Evolutionary conservation across 1,284 basidiomycete genomes (phyloP), one percentile per base, ranked within the genome.

Genomic region (Apiotrichum domesticum): DNA sequence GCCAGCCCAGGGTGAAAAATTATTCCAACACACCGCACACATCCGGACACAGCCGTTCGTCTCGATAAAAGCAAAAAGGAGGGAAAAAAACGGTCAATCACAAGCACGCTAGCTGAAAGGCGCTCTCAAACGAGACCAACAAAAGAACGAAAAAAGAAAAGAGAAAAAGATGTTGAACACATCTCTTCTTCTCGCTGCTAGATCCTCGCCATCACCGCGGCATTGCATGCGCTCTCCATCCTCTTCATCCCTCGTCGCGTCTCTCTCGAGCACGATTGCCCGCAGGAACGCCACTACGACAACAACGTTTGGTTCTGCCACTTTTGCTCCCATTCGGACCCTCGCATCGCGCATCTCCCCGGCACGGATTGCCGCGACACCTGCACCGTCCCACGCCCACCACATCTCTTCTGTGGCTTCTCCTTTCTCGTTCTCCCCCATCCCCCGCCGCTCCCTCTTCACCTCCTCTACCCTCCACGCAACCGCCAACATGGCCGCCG

Each of bases 401-500:
- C 3, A 40, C 52, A 3, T 54, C 52, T 8, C 43, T 35, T 35
- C 37, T 34, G 21, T 21, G 21, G 21, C 21, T 21, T 21, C 29
- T 39, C 43, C 46, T 29, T 39, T 21, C 44, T 52, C 45, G 13
- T 35, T 39, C 46, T 35, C 40, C 45, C 6, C 47, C 6, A 29
- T 37, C 15, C 35, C 40, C 39, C 9, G 8, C 37, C 32, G 11
- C 40, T 41, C 21, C 32, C 7, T 4, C 9, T 34, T 11, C 34
- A 41, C 44, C 37, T 21, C 45, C 32, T 52, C 46, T 21, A 2
- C 34, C 42, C 11, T 33, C 39, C 33, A 46, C 43, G 34, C 48
- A 53, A 33, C 46, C 39, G 10, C 44, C 50, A 52, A 29, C 42
- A 34, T 46, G 42, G 52, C 57, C 6, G 43, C 56, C 14, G 46